Evolutionary conservation across 768 basidiomycete species (phyloP), one percentile per base, ranked within the genome.

Genomic region (Psilocybe subaeruginosa): DNA sequence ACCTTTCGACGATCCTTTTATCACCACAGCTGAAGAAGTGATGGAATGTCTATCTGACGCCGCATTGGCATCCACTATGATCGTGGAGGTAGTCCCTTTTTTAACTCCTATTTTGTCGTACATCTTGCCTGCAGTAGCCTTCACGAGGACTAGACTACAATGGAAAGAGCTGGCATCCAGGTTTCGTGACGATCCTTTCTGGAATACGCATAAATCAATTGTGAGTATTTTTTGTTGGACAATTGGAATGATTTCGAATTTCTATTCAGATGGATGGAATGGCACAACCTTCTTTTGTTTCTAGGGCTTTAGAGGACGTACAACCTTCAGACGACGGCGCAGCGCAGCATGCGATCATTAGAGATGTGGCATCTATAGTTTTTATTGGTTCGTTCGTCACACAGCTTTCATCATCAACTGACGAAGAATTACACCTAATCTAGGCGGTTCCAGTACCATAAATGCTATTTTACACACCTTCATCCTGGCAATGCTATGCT

Each of bases 71-170:
- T 78, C 77, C 30, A 60, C 72, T 30, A 80, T 75, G 54, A 68
- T 81, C 11, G 77, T 84, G 16, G 81, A 82, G 52, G 43, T 62
- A 2, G 33, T 77, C 8, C 76, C 76, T 0, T 54, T 70, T 12
- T 56, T 75, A 45, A 65, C 69, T 64, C 68, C 79, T 56, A 59
- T 87, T 7, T 82, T 64, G 3, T 46, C 86, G 0, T 57, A 65
- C 48, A 85, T 83, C 79, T 66, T 81, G 31, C 83, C 84, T 3
- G 83, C 83, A 16, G 76, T 80, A 0, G 75, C 75, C 0, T 86
- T 86, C 76, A 75, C 79, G 65, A 75, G 74, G 19, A 78, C 82
- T 47, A 81, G 79, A 0, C 64, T 37, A 1, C 56, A 66, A 3
- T 86, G 84, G 85, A 71, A 71, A 31, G 69, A 67, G 53, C 64